A percentile compares a stretch with the other conserved stretches of the same genome.
Evolutionary conservation across 1,284 basidiomycete genomes (phyloP).

Genomic region (Ganoderma leucocontextum): DNA sequence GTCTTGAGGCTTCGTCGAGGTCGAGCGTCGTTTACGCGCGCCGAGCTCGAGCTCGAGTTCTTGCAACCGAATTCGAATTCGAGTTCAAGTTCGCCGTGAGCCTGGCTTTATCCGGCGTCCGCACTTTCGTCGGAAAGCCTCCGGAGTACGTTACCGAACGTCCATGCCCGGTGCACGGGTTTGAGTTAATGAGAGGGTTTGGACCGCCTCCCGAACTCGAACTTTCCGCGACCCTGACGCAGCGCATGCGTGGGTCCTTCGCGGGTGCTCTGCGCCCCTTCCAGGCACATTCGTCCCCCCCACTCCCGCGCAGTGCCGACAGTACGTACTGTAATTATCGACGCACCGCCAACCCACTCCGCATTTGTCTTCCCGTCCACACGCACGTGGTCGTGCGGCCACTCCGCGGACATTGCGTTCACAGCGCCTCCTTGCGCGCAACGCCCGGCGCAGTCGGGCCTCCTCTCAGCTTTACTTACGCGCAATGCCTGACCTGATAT

Average conservation of each 20-base stretch:
- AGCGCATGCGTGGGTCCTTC: background rate
- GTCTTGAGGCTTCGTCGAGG: conserved; percentile 4
- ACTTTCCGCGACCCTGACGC: background rate
- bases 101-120: background rate
- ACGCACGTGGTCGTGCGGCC: background rate
- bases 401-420: background rate
- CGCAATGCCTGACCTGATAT: background rate
- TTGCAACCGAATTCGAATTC: background rate
- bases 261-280: background rate
- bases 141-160: background rate
- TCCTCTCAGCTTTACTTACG: background rate
- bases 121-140: background rate
- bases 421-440: background rate
- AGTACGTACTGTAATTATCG: conserved; percentile 1
- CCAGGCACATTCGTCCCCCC: background rate
- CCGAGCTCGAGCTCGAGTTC: background rate
- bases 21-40: background rate
- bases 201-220: background rate
- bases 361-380: background rate
- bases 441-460: background rate
- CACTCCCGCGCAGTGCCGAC: background rate
- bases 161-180: background rate
- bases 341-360: background rate
- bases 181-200: conserved; percentile 3
- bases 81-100: background rate